phyloP scores from a whole-genome alignment of 78 protist species.

The Monosiga brevicollis region DNA sequence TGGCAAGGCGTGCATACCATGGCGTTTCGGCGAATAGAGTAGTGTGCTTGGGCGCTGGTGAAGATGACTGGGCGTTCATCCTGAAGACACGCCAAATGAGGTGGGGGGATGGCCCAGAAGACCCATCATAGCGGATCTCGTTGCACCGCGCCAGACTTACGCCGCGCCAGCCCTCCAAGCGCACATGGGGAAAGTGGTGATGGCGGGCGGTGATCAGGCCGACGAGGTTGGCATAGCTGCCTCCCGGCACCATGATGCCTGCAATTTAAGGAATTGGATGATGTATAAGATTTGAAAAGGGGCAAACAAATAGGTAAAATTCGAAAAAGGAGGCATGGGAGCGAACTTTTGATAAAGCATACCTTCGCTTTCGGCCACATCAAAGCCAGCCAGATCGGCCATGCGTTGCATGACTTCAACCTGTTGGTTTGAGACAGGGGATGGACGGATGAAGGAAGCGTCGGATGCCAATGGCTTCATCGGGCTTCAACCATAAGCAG shows the following conservation, averaged over 20 bases:
- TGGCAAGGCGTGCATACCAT: too few relatives aligned
- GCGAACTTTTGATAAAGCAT: neutral
- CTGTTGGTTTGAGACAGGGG: too few relatives aligned
- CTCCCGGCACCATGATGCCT: slow-evolving; percentile 9
- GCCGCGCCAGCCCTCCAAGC: neutral
- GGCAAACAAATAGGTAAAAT: neutral
- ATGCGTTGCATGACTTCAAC: neutral
- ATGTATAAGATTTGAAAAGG: neutral
- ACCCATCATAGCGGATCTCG: too few relatives aligned
- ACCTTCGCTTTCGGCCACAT: neutral
- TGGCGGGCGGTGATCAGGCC: slow-evolving; percentile 29
- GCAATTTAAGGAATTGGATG: neutral
- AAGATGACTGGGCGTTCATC: slow-evolving; percentile 17
- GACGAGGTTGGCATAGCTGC: slow-evolving; percentile 23
- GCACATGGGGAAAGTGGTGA: slow-evolving; percentile 8
- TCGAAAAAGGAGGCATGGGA: neutral
- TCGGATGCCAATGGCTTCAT: neutral
- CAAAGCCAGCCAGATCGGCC: neutral
- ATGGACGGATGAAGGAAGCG: neutral
- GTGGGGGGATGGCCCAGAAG: neutral
- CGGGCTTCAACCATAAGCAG: neutral
- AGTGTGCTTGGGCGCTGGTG: slow-evolving; percentile 33
- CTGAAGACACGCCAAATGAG: too few relatives aligned
- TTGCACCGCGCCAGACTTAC: too few relatives aligned
- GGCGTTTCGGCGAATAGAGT: slow-evolving; percentile 5